Evolutionary conservation across 306 rosid genomes (phyloP), one percentile per base, ranked within the genome.

Genomic region (Acacia acuminata): DNA sequence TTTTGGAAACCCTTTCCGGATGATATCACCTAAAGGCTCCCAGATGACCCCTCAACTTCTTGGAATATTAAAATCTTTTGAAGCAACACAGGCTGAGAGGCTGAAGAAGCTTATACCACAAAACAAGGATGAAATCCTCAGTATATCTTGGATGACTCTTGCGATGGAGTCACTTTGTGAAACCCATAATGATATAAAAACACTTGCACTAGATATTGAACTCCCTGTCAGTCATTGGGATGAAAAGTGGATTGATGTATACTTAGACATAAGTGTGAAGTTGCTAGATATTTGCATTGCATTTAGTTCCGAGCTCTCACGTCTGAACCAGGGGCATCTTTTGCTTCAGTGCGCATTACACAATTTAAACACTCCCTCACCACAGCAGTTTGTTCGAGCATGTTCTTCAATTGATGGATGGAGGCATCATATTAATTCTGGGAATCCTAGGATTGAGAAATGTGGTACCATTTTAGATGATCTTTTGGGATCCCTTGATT

Each of bases 161-260:
- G 99, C 97, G 1, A 85, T 89, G 93, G 88, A 87, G 73, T 75
- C 90, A 12, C 94, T 95, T 17, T 77, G 90, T 65, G 94, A 90
- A 78, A 88, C 94, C 55, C 94, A 90, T 55, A 88, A 82, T 60
- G 94, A 90, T 77, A 86, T 95, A 34, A 93, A 90, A 85, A 68
- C 80, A 34, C 91, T 95, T 69, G 82, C 92, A 77, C n/a, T 82
- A 45, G 90, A 88, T 43, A 93, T 95, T 45, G 94, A 88, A 65
- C 90, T 93, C 15, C 97, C 99, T 1, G 88, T 92, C 10, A 75
- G 73, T 75, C 89, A 90, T 60, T 95, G 99, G 99, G 98, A 93
- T 71, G 98, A 93, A 87, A 89, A 92, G 63, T 95, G 99, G 99
- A 86, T 93, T 78, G 98, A 95, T 76, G 90, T 90, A 64, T 95